Evolutionary conservation across 1,139 yeast species (phyloP).

Genomic region (Pichia sp.): DNA sequence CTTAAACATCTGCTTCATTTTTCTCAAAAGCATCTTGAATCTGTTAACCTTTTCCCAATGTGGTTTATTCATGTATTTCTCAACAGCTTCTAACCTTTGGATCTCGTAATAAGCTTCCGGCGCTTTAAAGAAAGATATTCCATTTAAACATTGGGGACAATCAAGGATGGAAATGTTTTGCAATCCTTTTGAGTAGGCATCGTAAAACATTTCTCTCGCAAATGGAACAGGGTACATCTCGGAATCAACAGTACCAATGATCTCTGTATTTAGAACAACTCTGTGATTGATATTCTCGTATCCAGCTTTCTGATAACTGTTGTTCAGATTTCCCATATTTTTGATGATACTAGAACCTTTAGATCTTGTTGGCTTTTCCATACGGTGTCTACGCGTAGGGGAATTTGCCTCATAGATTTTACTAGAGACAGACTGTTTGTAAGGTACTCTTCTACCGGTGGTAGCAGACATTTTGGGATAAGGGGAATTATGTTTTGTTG

Average conservation of each 20-base stretch:
- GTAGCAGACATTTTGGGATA: conserved; percentile 1
- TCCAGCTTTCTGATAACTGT: background rate
- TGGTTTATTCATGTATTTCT: conserved; percentile 32
- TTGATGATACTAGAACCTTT: too few relatives aligned
- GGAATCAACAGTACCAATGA: too few relatives aligned
- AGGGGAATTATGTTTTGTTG: too few relatives aligned
- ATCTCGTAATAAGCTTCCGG: conserved; percentile 49
- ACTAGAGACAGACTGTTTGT: background rate
- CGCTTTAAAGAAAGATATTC: conserved; percentile 46
- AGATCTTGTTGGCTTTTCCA: too few relatives aligned
- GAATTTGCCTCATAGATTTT: conserved; percentile 1
- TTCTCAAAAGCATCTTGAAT: conserved; percentile 35
- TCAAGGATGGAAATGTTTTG: conserved; percentile 50
- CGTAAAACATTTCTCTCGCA: conserved; percentile 56
- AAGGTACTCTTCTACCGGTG: background rate
- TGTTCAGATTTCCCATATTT: background rate
- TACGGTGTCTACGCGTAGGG: background rate
- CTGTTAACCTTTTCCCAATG: conserved; percentile 44
- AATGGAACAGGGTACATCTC: conserved; percentile 23
- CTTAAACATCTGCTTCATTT: conserved; percentile 32
- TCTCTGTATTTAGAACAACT: too few relatives aligned
- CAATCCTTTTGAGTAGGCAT: conserved; percentile 53
- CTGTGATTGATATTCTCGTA: too few relatives aligned
- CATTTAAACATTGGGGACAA: conserved; percentile 47
- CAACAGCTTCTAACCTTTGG: conserved; percentile 36